Conservation (phyloP, 257 asterid genomes). For the Forsythia viridissima region DNA sequence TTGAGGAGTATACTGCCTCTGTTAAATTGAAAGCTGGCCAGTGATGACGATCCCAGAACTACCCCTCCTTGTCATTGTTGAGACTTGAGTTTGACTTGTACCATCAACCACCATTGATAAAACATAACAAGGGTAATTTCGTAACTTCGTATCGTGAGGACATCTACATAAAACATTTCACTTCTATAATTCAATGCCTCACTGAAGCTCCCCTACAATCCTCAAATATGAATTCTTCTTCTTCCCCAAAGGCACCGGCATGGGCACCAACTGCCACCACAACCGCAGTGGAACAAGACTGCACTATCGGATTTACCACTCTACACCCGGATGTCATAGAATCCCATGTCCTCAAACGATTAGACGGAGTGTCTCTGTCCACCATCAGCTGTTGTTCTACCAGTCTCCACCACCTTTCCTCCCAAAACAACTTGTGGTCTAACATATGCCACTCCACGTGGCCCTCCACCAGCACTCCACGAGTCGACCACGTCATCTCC, state of each 20-base stretch:
- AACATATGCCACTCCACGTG: constrained; percentile 62
- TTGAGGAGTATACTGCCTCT: not conserved
- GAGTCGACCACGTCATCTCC: constrained; percentile 46
- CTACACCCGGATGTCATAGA: constrained; percentile 62
- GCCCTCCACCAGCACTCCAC: constrained; percentile 72
- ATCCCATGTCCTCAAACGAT: constrained; percentile 57
- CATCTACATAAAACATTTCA: constrained; percentile 25
- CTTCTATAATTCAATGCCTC: constrained; percentile 4
- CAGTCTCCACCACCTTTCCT: constrained; percentile 59
- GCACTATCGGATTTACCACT: constrained; percentile 35
- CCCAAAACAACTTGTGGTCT: constrained; percentile 57
- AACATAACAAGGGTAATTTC: constrained; percentile 7
- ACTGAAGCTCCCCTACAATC: not conserved
- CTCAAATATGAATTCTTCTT: not conserved
- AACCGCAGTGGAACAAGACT: constrained; percentile 30
- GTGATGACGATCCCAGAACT: not conserved
- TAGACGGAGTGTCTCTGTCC: constrained; percentile 74
- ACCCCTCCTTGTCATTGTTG: constrained; percentile 13
- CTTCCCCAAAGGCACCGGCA: not conserved
- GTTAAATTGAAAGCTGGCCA: no score
- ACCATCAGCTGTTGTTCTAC: constrained; percentile 57
- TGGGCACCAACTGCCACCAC: constrained; percentile 17
- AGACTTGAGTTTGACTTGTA: not conserved
- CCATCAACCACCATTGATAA: not conserved
- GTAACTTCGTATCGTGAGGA: not conserved